These are phyloP conservation scores for Desmodesmus armatus DNA, from an alignment of 139 green algal species.

Conservation along the genomic window DNA sequence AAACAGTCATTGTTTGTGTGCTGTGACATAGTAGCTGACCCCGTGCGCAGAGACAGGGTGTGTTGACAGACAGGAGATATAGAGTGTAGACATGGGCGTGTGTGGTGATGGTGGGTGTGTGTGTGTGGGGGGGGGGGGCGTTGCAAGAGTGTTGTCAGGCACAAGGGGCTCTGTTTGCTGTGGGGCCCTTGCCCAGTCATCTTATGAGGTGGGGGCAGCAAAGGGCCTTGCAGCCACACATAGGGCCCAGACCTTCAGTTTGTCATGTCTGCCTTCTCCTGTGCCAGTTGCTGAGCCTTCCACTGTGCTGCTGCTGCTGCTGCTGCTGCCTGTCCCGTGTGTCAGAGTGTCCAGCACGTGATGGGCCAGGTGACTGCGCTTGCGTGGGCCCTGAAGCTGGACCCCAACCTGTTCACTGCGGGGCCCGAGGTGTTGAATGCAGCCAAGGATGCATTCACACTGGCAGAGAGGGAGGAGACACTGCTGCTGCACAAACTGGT, in stretches of 20 bases:
- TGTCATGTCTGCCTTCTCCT: not conserved
- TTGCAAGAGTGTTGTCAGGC: too few species aligned
- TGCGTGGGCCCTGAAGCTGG: conserved; percentile 32
- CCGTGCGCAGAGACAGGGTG: too few species aligned
- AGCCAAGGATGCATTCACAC: conserved; percentile 55
- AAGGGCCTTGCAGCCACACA: too few species aligned
- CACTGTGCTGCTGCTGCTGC: not conserved
- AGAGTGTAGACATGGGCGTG: too few species aligned
- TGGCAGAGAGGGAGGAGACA: conserved; percentile 60
- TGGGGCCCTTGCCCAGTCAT: too few species aligned
- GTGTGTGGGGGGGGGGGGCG: too few species aligned
- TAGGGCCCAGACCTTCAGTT: not conserved
- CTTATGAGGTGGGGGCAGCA: too few species aligned
- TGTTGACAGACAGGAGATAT: not conserved
- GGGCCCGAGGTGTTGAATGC: conserved; percentile 17
- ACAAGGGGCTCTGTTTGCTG: too few species aligned
- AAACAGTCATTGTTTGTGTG: too few species aligned
- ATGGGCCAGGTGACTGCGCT: conserved; percentile 58
- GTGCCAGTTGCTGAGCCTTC: not conserved
- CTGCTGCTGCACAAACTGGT: conserved; percentile 46
- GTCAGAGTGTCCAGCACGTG: conserved; percentile 52
- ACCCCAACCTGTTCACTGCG: conserved; percentile 25
- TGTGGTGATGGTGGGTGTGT: too few species aligned
- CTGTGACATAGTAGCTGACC: too few species aligned
- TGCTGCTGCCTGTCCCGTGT: conserved; percentile 8